Evolutionary conservation across 768 basidiomycete species (phyloP), one percentile per base, ranked within the genome.

Genomic region (Agaricus blazei): DNA sequence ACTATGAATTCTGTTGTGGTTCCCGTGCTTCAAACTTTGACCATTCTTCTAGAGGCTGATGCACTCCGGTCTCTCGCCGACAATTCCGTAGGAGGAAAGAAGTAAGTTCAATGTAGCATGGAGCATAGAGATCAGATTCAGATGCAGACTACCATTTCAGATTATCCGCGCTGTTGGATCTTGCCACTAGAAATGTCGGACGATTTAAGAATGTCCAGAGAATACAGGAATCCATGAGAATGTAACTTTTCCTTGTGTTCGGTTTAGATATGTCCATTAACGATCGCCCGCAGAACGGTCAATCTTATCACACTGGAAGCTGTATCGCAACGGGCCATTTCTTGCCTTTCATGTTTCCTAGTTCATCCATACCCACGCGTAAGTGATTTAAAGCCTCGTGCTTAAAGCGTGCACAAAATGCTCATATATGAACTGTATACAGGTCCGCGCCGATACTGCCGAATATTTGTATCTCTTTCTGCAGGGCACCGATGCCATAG

Each of bases 151-250:
- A 36, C 58, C 57, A 53, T 44, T 57, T 8, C 60, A 92, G 88
- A 48, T 65, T 90, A 36, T 68, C 74, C 31, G 66, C 69, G 12
- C 65, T 93, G 52, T 69, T 90, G 29, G 63, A 73, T 9, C 69
- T 92, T 48, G 76, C 80, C 28, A 78, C 81, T 15, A 82, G 73
- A 63, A 86, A 87, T 65, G 75, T 90, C 9, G 70, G 75, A 14
- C 81, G 80, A 28, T 68, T 94, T 53, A 97, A 93, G 72, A 96
- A 83, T 59, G 71, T 91, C n/a, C 88, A 88, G 61, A 72, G 96
- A 52, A 84, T 97, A 24, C 76, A 80, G 9, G 83, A 87, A 56
- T 84, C 85, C 3, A 91, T 93, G 90, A 90, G 87, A 68, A 82
- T 90, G 96, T 96, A 62, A 52, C 60, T 60, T 15, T 58, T 47